phyloP scores from a whole-genome alignment of 805 yeast species.

The Alloascoidea hylecoeti region DNA sequence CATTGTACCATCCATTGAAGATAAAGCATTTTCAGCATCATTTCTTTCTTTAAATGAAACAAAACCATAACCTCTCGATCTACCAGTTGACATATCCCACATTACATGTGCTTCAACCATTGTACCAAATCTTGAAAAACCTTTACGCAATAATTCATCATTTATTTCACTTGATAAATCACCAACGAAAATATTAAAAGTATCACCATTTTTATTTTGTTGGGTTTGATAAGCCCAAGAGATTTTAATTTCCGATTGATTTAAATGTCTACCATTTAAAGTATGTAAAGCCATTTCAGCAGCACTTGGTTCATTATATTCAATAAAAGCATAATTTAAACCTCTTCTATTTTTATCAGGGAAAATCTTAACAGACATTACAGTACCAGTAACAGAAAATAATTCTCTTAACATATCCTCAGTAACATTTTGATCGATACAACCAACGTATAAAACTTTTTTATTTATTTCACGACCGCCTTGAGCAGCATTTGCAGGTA shows the following conservation, averaged over 20 bases:
- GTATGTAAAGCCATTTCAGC: conserved; percentile 52
- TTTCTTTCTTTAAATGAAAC: conserved; percentile 53
- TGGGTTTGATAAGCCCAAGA: conserved; percentile 82
- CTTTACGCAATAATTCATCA: conserved; percentile 50
- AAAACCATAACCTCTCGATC: conserved; percentile 88
- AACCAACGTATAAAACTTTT: conserved; percentile 66
- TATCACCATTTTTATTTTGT: conserved; percentile 34
- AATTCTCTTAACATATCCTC: conserved; percentile 50
- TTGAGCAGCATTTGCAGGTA: conserved; percentile 57
- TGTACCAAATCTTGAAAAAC: conserved; percentile 44
- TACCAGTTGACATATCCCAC: conserved; percentile 95
- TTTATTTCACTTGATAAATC: conserved; percentile 73
- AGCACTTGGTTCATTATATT: conserved; percentile 39
- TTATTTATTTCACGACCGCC: conserved; percentile 76
- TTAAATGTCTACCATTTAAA: conserved; percentile 37
- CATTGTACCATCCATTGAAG: conserved; percentile 58
- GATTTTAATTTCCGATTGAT: conserved; percentile 37
- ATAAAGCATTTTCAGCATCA: conserved; percentile 66
- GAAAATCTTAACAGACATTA: conserved; percentile 53
- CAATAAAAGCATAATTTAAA: conserved; percentile 75
- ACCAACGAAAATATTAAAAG: conserved; percentile 72
- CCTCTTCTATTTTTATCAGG: conserved; percentile 61
- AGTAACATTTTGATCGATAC: conserved; percentile 46
- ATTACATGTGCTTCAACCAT: conserved; percentile 78
- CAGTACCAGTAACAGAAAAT: conserved; percentile 46